Base-by-base conservation (phyloP, 2,329 filamentous ascomycete species). In the Neonectria sp. region DNA sequence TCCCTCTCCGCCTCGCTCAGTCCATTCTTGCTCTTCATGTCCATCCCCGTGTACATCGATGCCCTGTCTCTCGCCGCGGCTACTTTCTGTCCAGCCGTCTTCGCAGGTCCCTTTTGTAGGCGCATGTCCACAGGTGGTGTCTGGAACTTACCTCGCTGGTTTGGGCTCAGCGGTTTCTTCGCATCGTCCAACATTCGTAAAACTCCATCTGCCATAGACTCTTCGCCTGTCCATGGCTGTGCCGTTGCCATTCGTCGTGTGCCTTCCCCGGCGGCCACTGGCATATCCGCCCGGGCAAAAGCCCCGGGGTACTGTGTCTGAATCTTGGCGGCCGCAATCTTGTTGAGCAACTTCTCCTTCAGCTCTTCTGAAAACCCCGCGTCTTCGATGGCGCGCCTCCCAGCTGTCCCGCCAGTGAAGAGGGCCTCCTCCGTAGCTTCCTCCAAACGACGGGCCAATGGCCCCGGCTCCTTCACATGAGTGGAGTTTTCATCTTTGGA, bases 171-270 rank as follows among this genome's bases (percentile, higher is more conserved):
- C 0, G 92, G 93, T 76, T 95, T 94, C 67, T 89, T 89, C 29
- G 93, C 88, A 77, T 97, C 94, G 63, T 93, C 88, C 12, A 96
- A 81, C 93, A 98, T 98, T 35, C 96, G 90, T 55, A 97, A 82
- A 25, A 94, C 91, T 1, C 92, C 87, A 78, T 98, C 95, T 73
- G 91, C 89, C 1, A 92, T 82, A 6, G 84, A 85, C 81, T 98
- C 96, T 13, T 88, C 85, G 3, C 95, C 96, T 0, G 88, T 90
- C 96, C 96, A 99, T 1, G 92, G 87, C 64, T 87, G 82, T 7
- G 91, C 89, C 0, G 87, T 85, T 2, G 94, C 94, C 40, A 91
- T 88, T 56, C 92, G 88, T 67, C 90, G 86, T 2, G 92, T 92
- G 13, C 91, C 92, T 72, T 86, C 86, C 17, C 92, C 91, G 13